Evolutionary conservation across 73 alveolate species (phyloP).

Genomic region (Uronychia binucleata): DNA sequence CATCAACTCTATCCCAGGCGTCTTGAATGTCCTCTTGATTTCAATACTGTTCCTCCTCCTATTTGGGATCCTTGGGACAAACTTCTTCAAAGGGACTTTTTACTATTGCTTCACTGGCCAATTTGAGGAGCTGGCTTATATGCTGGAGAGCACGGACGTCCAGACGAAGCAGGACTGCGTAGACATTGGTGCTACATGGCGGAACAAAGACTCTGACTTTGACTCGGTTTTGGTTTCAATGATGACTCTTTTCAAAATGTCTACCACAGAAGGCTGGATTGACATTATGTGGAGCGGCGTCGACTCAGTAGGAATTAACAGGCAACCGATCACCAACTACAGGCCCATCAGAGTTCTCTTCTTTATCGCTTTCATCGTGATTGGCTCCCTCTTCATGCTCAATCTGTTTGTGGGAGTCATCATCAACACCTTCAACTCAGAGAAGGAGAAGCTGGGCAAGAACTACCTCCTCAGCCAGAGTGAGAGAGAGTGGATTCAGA

Average conservation of each 20-base stretch:
- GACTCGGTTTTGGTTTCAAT: conserved; percentile 51
- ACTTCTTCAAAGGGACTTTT: conserved; percentile 35
- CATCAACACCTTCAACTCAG: neutral
- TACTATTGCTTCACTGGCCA: conserved; percentile 4
- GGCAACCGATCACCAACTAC: conserved; percentile 12
- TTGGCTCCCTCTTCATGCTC: conserved; percentile 7
- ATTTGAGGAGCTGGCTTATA: too few species aligned
- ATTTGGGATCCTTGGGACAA: conserved; percentile 34
- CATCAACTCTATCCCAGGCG: too few species aligned
- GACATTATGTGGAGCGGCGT: conserved; percentile 32
- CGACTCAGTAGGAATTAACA: conserved; percentile 24
- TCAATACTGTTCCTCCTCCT: conserved; percentile 40
- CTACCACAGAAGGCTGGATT: conserved; percentile 59
- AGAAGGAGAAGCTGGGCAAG: neutral
- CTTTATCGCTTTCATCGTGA: conserved; percentile 10
- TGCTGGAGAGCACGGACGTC: neutral
- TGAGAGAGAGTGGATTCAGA: conserved; percentile 7
- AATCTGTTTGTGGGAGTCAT: conserved; percentile 38
- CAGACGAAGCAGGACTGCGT: conserved; percentile 34
- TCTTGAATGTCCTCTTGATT: too few species aligned
- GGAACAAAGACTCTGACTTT: conserved; percentile 34
- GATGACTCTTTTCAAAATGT: conserved; percentile 28
- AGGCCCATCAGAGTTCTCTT: neutral
- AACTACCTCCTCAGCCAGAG: neutral
- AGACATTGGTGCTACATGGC: conserved; percentile 58